Conservation (phyloP, 768 basidiomycete species). For the Paxillus rubicundulus region DNA sequence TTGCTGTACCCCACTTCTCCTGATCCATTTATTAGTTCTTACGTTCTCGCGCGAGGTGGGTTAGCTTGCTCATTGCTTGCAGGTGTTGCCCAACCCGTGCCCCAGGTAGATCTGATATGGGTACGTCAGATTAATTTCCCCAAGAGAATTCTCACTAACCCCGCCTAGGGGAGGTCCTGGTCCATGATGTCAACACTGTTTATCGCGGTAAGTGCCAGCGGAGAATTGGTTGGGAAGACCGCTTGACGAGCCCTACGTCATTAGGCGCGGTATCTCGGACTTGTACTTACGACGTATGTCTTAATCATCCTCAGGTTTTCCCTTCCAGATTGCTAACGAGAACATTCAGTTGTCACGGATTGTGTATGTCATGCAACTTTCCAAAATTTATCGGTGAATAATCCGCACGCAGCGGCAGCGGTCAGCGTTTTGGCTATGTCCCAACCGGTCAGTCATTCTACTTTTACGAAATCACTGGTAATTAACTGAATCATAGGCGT, state of each 20-base stretch:
- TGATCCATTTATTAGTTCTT: conserved; percentile 2
- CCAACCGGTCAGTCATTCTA: background rate
- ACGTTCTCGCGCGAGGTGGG: too few species aligned
- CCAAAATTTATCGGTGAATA: background rate
- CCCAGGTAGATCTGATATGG: too few species aligned
- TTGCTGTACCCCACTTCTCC: background rate
- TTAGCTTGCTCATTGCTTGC: background rate
- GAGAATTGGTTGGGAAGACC: too few species aligned
- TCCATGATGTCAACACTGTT: conserved; percentile 8
- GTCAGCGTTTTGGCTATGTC: background rate
- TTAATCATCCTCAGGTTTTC: background rate
- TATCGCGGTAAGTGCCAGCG: conserved; percentile 4
- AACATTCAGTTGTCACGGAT: background rate
- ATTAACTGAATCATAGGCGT: too few species aligned
- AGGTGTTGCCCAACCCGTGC: background rate
- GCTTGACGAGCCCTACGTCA: background rate
- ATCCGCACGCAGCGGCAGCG: background rate
- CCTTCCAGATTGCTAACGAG: background rate
- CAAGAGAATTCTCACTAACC: background rate
- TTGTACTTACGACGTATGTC: conserved; percentile 6
- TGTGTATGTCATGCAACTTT: conserved; percentile 1
- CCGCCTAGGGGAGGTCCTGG: conserved; percentile 12
- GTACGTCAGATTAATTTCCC: too few species aligned
- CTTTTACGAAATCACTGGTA: background rate
- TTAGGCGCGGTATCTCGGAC: conserved; percentile 9